Base-by-base conservation (phyloP, 495 filamentous ascomycete species). In the Penicillium lagena region DNA sequence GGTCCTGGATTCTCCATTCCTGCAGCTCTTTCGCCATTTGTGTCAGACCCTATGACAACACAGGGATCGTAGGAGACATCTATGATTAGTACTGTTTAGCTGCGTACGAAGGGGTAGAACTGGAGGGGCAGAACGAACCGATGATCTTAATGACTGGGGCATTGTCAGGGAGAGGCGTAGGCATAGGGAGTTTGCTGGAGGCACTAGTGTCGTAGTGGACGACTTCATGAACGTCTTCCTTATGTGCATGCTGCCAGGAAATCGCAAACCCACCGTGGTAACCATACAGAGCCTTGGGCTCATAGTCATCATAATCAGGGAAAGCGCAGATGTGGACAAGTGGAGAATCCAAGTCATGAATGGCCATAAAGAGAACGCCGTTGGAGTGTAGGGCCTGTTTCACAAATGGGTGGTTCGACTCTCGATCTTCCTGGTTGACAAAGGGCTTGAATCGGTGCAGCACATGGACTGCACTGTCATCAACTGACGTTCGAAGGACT, bases 231-330 rank as follows among this genome's bases (percentile, higher is more conserved):
- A 56, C 52, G 12, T 39, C 13, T n/a, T 40, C 29, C 12, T 59
- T 50, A 7, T 43, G 37, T 13, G n/a, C n/a, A 47, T 71, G 51
- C 33, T 63, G 59, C 70, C 70, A 73, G 10, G 63, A 70, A 15
- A 73, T 69, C 0, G 62, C 70, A 57, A 71, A 72, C 7, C 40
- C 49, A 11, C 50, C 46, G 13, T 38, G 30, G 29, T 52, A n/a
- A 3, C 48, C 56, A 5, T 63, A 58, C 35, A 72, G 39, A 37
- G 63, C 60, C 27, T 62, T 38, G 9, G 68, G 66, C 17, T 64
- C 56, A 33, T 60, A 65, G 4, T 58, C 55, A 1, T 29, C 35
- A 17, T 63, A 47, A 6, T 65, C 60, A 3, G 56, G 59, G 12
- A 73, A 66, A 12, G 45, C 47, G 46, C 58, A 70, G 5, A 70